Evolutionary conservation across 345 rosid species (phyloP).

Genomic region (Linum tenue): DNA sequence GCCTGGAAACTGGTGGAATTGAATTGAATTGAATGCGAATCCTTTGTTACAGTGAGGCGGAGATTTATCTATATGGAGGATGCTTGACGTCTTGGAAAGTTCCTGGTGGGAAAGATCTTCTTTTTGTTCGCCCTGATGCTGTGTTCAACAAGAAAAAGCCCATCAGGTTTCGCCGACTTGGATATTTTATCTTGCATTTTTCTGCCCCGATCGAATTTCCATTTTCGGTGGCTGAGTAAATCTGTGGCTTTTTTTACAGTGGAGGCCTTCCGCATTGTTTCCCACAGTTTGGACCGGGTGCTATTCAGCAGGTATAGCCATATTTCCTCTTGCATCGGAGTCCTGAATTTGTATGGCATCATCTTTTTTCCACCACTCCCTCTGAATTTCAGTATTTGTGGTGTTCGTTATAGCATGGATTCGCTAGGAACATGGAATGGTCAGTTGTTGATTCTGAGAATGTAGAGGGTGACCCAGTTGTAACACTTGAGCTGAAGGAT

Average conservation of each 20-base stretch:
- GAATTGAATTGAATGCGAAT: not conserved
- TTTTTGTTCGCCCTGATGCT: conserved; percentile 92
- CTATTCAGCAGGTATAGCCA: conserved; percentile 62
- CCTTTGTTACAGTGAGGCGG: conserved; percentile 56
- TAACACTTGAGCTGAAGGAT: conserved; percentile 77
- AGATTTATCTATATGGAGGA: conserved; percentile 80
- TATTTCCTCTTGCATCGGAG: not conserved
- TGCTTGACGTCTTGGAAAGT: conserved; percentile 88
- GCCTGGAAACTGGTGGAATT: not conserved
- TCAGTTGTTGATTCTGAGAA: conserved; percentile 52
- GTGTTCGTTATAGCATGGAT: conserved; percentile 61
- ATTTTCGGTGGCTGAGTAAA: not conserved
- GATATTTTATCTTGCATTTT: not conserved
- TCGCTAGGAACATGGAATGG: conserved; percentile 96
- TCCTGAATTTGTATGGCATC: not conserved
- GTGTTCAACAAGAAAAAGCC: conserved; percentile 87
- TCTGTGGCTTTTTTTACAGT: conserved; percentile 24
- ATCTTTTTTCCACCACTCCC: not conserved
- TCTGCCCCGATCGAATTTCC: conserved; percentile 9
- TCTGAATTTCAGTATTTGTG: conserved; percentile 12
- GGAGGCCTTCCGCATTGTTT: conserved; percentile 98
- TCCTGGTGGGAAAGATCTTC: conserved; percentile 63
- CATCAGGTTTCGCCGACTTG: conserved; percentile 41
- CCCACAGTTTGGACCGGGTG: conserved; percentile 95
- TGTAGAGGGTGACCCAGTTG: conserved; percentile 48